Conservation (phyloP, 768 basidiomycete genomes). For the Phlebiopsis flavidoalba region DNA sequence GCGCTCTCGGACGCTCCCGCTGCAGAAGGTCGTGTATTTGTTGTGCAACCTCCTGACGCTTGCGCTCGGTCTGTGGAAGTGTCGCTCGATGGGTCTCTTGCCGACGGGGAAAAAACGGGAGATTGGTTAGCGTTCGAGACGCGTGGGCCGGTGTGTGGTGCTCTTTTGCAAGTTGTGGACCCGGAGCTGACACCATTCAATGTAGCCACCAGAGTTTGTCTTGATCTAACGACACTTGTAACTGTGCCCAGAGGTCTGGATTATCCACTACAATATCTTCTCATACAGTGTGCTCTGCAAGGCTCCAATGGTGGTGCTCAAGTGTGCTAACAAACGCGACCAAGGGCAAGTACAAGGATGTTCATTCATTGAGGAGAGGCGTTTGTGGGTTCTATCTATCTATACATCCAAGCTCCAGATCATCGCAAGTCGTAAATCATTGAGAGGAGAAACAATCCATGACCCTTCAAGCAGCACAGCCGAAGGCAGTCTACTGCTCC, state of each 20-base stretch:
- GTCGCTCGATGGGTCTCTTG: slow-evolving; percentile 85
- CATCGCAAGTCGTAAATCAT: not conserved
- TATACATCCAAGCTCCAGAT: not conserved
- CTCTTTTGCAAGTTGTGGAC: not conserved
- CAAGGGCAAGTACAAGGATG: too few relatives aligned
- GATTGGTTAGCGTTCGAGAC: slow-evolving; percentile 96
- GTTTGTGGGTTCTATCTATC: not conserved
- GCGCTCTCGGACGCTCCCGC: slow-evolving; percentile 46
- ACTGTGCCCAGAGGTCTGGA: not conserved
- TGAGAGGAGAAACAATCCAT: not conserved
- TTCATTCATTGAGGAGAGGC: too few relatives aligned
- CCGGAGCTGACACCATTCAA: not conserved
- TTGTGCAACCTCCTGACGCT: slow-evolving; percentile 74
- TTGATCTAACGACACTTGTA: not conserved
- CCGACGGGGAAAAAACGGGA: slow-evolving; percentile 86
- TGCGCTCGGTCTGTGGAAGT: slow-evolving; percentile 88
- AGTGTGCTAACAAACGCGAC: too few relatives aligned
- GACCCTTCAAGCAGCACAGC: not conserved
- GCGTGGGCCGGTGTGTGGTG: slow-evolving; percentile 38
- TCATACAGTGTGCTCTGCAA: too few relatives aligned
- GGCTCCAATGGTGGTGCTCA: too few relatives aligned
- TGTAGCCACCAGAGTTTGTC: slow-evolving; percentile 7
- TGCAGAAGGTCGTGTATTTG: slow-evolving; percentile 70
- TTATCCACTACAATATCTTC: not conserved
- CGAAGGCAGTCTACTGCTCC: not conserved